These are phyloP conservation scores for Penicillium sp. DNA, from an alignment of 2,329 filamentous ascomycete species.

Conservation along the genomic window DNA sequence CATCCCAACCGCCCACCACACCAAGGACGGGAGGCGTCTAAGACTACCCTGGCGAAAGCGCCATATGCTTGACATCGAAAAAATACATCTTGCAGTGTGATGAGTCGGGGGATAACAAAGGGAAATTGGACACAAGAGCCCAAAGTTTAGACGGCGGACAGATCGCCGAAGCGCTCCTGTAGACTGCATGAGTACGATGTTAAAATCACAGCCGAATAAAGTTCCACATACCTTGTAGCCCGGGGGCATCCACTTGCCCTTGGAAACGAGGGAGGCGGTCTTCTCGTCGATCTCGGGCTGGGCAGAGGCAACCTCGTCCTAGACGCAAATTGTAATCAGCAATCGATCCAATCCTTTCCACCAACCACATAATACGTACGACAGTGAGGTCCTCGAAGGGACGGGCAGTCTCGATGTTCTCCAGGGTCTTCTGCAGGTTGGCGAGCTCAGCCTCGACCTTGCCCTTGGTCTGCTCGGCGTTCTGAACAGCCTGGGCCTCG, in stretches of 20 bases:
- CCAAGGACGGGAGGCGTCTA: slow-evolving; percentile 24
- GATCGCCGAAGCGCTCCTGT: slow-evolving; percentile 98
- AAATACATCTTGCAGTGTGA: slow-evolving; percentile 30
- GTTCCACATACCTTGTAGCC: slow-evolving; percentile 85
- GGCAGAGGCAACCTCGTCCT: slow-evolving; percentile 93
- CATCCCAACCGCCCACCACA: slow-evolving; percentile 35
- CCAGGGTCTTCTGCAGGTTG: slow-evolving; percentile 89
- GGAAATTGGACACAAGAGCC: slow-evolving; percentile 25
- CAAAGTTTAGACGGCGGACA: slow-evolving; percentile 78
- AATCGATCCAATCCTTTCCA: slow-evolving; percentile 1
- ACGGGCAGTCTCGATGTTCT: slow-evolving; percentile 94
- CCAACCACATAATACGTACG: slow-evolving; percentile 56
- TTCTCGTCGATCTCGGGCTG: slow-evolving; percentile 97
- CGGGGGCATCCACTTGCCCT: slow-evolving; percentile 96
- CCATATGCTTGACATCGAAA: slow-evolving; percentile 29
- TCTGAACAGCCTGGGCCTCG: slow-evolving; percentile 94
- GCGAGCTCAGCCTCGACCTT: slow-evolving; percentile 93
- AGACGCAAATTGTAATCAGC: slow-evolving; percentile 19
- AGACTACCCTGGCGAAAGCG: slow-evolving; percentile 19
- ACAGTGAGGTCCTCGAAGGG: slow-evolving; percentile 97
- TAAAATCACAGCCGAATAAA: not conserved
- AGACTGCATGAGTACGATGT: slow-evolving; percentile 14
- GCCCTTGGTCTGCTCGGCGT: slow-evolving; percentile 92
- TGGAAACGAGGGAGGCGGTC: slow-evolving; percentile 89
- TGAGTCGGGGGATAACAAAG: slow-evolving; percentile 32